Evolutionary conservation across 495 filamentous ascomycete genomes (phyloP), one percentile per base, ranked within the genome.

Genomic region (Hyaloscypha variabilis): DNA sequence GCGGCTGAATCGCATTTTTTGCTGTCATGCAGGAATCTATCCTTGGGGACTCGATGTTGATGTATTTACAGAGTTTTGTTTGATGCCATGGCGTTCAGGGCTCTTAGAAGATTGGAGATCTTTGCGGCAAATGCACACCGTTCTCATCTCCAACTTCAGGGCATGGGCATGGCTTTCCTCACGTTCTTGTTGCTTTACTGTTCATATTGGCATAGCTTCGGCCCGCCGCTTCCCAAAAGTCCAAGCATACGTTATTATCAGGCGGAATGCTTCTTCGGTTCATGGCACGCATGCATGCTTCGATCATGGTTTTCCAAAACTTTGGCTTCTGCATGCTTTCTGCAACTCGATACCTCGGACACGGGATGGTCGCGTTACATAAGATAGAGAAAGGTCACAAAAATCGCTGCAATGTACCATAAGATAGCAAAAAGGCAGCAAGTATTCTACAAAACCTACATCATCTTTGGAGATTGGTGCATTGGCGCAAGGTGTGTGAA

Each of bases 21-120:
- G 58, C 58, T 67, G 34, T 59, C 46, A 65, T 52, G 64, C 59
- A 23, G 31, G 52, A 51, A 53, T 51, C 26, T 49, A 34, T 21
- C 26, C 21, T 58, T n/a, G 46, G 42, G 23, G 42, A 11, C 51
- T 51, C 30, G 26, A 61, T 58, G 60, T 66, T 66, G 65, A 63
- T 70, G 67, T 70, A 72, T 72, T 62, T 72, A 72, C 63, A 46
- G 65, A 70, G 49, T 72, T 72, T 68, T 72, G 67, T 64, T 69
- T 72, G 42, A 55, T 57, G 63, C 61, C 65, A 67, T 31, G 70
- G 70, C 70, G 70, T 70, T 72, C 39, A 64, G 65, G 67, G 59
- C 60, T 65, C 50, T 54, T 51, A 60, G 62, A 66, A 63, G 65
- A 68, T 72, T 65, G 70, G 67, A 68, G 63, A 70, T 70, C 54